Conservation (phyloP, 2,329 filamentous ascomycete genomes). For the Aotearoamyces nothofagi region DNA sequence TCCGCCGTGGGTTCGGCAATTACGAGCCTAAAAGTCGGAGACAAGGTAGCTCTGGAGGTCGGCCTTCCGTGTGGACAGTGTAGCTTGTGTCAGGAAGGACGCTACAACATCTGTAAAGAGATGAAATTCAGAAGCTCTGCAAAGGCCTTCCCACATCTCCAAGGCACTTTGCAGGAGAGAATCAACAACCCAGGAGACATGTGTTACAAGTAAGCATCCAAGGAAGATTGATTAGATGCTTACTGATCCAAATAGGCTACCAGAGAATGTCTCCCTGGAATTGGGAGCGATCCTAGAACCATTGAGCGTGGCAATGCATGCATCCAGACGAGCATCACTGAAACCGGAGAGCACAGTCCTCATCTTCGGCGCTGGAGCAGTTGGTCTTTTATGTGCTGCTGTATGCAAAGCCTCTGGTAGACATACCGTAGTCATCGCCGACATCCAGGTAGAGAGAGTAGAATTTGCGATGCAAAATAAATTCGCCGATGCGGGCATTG, state of each 20-base stretch:
- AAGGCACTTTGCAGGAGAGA: conserved; percentile 19
- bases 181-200: conserved; percentile 87
- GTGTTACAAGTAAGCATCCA: conserved; percentile 69
- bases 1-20: conserved; percentile 71
- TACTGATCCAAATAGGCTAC: conserved; percentile 12
- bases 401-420: conserved; percentile 55
- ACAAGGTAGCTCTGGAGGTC: conserved; percentile 86
- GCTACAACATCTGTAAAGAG: conserved; percentile 84
- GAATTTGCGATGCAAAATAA: conserved; percentile 45
- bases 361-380: conserved; percentile 85
- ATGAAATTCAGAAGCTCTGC: conserved; percentile 21
- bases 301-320: conserved; percentile 76
- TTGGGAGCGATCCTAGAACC: conserved; percentile 85
- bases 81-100: conserved; percentile 76
- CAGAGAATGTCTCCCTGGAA: conserved; percentile 70
- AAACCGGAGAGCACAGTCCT: conserved; percentile 71
- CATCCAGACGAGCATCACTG: conserved; percentile 66
- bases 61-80: conserved; percentile 84
- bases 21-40: conserved; percentile 61
- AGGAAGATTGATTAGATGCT: not conserved
- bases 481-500: conserved; percentile 17
- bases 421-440: conserved; percentile 80
- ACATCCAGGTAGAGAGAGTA: conserved; percentile 80
- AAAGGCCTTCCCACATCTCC: conserved; percentile 20
- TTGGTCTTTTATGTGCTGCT: conserved; percentile 45